Evolutionary conservation across 1,139 yeast species (phyloP), one percentile per base, ranked within the genome.

Genomic region (Tardiomyces depauwii): DNA sequence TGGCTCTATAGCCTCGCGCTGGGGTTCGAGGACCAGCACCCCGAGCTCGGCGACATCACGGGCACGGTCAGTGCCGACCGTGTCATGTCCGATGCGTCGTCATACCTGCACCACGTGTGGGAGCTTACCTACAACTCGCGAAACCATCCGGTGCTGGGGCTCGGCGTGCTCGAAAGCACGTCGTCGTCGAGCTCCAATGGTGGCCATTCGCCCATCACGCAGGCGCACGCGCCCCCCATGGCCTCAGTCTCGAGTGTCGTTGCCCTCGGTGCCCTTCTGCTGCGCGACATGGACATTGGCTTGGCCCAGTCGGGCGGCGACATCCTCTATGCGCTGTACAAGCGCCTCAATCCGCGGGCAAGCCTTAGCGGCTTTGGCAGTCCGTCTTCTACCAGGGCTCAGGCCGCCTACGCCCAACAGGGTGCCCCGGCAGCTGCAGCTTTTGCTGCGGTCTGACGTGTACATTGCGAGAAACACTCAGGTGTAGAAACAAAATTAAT

Each of bases 1-100:
- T 60, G 61, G 64, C 52, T 61, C 12, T 49, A 53, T 43, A 60
- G 59, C 47, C 47, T 54, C 40, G 54, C 52, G 19, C 40, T 36
- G 45, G 42, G 21, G 39, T 38, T 44, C 47, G 41, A 21, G 18
- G 41, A 16, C 28, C 19, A 18, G 33, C 42, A 25, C 21, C 33
- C 40, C 18, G 39, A 33, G 25, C 19, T 42, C 23, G 18, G 39
- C 11, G 32, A 38, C 42, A 16, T 39, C 21, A 30, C 39, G 39
- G 40, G 42, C 18, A 40, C 30, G n/a, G 36, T 51, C 14, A 51
- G 46, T 14, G 43, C 48, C 44, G 49, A 42, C 44, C 46, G 42
- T 39, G 54, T 54, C 42, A 47, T 54, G 46, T 48, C 51, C 27
- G 56, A 56, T 27, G 57, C 59, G 2, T 47, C 52, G 21, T 42